Conservation (phyloP, 2,329 filamentous ascomycete species). For the Fusarium napiforme region DNA sequence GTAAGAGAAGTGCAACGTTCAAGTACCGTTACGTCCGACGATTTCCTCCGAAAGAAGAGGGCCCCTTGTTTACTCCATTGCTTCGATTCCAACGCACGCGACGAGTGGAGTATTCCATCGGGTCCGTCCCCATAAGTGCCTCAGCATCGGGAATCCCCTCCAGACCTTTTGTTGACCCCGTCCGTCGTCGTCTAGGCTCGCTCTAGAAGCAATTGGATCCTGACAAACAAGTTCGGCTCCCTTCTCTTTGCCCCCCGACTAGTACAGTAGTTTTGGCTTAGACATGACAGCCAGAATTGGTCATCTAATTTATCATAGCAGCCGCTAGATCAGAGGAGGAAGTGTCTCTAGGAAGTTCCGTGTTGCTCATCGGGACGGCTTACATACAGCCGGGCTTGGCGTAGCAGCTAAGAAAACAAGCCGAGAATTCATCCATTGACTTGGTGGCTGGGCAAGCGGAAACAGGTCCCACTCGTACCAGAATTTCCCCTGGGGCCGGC, state of each 20-base stretch:
- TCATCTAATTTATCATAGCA: not conserved
- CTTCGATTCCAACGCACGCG: constrained; percentile 28
- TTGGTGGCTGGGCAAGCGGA: constrained; percentile 13
- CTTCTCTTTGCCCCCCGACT: not conserved
- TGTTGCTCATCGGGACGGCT: constrained; percentile 23
- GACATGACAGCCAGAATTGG: not conserved
- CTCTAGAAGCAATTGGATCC: constrained; percentile 26
- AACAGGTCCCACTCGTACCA: constrained; percentile 19
- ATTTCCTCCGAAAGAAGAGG: constrained; percentile 8
- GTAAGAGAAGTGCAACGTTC: not conserved
- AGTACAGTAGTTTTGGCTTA: not conserved
- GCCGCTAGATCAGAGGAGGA: constrained; percentile 13
- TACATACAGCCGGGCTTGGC: constrained; percentile 32
- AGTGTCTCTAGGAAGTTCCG: constrained; percentile 11
- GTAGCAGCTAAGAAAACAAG: constrained; percentile 18
- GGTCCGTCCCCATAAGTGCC: constrained; percentile 35
- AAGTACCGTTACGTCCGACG: constrained; percentile 1
- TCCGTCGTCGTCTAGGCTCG: constrained; percentile 10
- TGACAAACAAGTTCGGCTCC: not conserved
- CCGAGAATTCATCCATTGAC: constrained; percentile 13
- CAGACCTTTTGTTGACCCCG: not conserved
- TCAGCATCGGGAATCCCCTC: constrained; percentile 31
- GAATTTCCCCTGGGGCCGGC: constrained; percentile 17
- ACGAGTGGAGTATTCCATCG: constrained; percentile 36
- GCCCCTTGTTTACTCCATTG: constrained; percentile 17